Conservation (phyloP, 768 basidiomycete genomes). For the Russula compacta region DNA sequence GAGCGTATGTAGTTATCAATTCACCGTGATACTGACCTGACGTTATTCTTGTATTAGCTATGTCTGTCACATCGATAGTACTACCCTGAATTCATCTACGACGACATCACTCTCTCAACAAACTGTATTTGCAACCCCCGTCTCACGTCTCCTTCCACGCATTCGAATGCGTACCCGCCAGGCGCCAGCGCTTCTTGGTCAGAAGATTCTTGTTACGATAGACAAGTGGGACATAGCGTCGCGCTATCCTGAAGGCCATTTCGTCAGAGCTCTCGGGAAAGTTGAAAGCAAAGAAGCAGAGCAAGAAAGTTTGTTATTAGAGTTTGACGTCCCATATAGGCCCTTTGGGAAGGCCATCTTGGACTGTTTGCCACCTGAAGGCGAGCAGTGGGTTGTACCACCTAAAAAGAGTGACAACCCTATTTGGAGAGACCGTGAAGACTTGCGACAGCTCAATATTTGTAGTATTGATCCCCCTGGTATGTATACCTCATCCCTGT, state of each 20-base stretch:
- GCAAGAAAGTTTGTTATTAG: conserved; percentile 84
- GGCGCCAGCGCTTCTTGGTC: conserved; percentile 75
- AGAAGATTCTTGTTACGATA: conserved; percentile 94
- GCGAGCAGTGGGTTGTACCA: conserved; percentile 89
- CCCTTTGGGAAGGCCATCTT: conserved; percentile 95
- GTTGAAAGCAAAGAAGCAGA: conserved; percentile 95
- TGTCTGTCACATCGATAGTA: conserved; percentile 90
- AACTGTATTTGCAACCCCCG: conserved; percentile 90
- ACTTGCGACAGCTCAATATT: conserved; percentile 74
- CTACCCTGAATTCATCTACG: conserved; percentile 73
- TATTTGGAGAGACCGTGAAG: conserved; percentile 78
- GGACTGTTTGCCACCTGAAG: conserved; percentile 82
- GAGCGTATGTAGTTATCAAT: conserved; percentile 53
- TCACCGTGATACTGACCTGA: conserved; percentile 1
- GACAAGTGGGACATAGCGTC: conserved; percentile 86
- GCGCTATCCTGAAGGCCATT: conserved; percentile 93
- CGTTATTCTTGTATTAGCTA: conserved; percentile 41
- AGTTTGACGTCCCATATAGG: conserved; percentile 92
- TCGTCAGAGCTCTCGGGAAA: conserved; percentile 84
- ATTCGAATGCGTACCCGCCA: conserved; percentile 94
- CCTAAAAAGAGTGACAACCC: conserved; percentile 45
- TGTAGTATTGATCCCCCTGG: conserved; percentile 98
- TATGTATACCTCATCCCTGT: conserved; percentile 25
- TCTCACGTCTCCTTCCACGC: conserved; percentile 84
- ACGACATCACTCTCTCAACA: conserved; percentile 75